phyloP scores from a whole-genome alignment of 768 basidiomycete species.

The Dendrothele bispora region DNA sequence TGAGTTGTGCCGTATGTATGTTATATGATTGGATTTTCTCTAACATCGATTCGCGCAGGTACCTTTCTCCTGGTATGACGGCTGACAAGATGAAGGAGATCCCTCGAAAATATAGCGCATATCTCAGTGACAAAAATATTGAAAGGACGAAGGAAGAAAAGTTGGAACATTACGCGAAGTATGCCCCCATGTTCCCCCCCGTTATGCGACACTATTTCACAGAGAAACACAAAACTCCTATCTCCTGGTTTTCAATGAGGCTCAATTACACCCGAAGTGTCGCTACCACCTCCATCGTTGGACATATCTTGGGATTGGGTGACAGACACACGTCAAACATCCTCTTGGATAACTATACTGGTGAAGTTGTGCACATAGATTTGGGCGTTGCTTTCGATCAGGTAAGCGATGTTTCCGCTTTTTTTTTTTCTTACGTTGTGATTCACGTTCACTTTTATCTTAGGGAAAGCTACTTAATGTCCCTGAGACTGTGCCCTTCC shows the following conservation, averaged over 20 bases:
- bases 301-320: slow-evolving; percentile 88
- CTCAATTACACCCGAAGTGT: slow-evolving; percentile 90
- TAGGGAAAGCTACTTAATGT: slow-evolving; percentile 79
- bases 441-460: slow-evolving; percentile 3
- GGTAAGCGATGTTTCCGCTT: too few relatives aligned
- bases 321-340: slow-evolving; percentile 94
- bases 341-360: slow-evolving; percentile 76
- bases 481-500: slow-evolving; percentile 92
- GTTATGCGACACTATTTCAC: slow-evolving; percentile 96
- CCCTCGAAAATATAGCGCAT: slow-evolving; percentile 28
- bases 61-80: too few relatives aligned
- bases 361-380: slow-evolving; percentile 95
- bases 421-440: neutral
- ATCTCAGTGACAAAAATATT: slow-evolving; percentile 22
- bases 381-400: slow-evolving; percentile 96
- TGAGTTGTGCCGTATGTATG: slow-evolving; percentile 28
- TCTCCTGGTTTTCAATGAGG: slow-evolving; percentile 90
- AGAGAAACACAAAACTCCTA: slow-evolving; percentile 83
- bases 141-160: slow-evolving; percentile 6
- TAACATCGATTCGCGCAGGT: slow-evolving; percentile 45
- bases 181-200: slow-evolving; percentile 59
- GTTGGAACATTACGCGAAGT: slow-evolving; percentile 33
- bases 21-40: too few relatives aligned
- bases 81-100: slow-evolving; percentile 31
- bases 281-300: slow-evolving; percentile 92